These are phyloP conservation scores for Coprinopsis cinerea DNA, from an alignment of 768 basidiomycete genomes.

Conservation along the genomic window DNA sequence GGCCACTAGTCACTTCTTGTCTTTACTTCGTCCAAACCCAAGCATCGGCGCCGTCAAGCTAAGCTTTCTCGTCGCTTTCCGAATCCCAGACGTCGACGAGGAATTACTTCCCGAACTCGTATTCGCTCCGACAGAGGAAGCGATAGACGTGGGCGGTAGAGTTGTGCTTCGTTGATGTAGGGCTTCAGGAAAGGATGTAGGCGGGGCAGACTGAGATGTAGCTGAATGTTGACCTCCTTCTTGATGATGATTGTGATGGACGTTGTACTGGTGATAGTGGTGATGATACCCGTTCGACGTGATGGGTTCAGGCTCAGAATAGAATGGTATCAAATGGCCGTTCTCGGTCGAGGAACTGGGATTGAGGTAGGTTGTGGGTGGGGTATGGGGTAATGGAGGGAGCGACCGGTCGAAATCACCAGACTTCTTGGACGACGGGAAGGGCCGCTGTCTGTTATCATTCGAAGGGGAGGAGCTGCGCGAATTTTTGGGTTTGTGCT, in stretches of 20 bases:
- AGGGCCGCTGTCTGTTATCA: background rate
- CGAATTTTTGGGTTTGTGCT: constrained; percentile 1
- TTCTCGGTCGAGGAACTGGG: background rate
- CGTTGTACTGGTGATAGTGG: too few species aligned
- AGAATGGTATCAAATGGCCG: constrained; percentile 8
- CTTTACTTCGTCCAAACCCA: constrained; percentile 43
- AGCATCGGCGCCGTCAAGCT: constrained; percentile 62
- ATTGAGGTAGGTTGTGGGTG: background rate
- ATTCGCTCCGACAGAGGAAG: constrained; percentile 18
- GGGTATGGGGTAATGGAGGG: constrained; percentile 13
- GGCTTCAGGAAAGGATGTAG: constrained; percentile 8
- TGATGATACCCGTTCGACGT: background rate
- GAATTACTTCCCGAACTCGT: constrained; percentile 17
- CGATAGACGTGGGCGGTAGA: constrained; percentile 17
- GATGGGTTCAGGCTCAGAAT: constrained; percentile 9
- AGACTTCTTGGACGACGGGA: constrained; percentile 1
- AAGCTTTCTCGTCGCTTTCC: constrained; percentile 54
- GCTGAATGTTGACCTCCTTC: background rate
- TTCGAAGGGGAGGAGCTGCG: constrained; percentile 4
- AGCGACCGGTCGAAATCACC: constrained; percentile 8
- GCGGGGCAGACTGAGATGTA: constrained; percentile 5
- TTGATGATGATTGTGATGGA: too few species aligned
- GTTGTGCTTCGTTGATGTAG: constrained; percentile 11
- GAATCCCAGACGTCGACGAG: constrained; percentile 23
- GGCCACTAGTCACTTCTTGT: constrained; percentile 34